Percentiles rank a stretch among this genome's conserved stretches.
phyloP scores from a whole-genome alignment of 176 grass and related monocot genomes.

The Ensete glaucum region DNA sequence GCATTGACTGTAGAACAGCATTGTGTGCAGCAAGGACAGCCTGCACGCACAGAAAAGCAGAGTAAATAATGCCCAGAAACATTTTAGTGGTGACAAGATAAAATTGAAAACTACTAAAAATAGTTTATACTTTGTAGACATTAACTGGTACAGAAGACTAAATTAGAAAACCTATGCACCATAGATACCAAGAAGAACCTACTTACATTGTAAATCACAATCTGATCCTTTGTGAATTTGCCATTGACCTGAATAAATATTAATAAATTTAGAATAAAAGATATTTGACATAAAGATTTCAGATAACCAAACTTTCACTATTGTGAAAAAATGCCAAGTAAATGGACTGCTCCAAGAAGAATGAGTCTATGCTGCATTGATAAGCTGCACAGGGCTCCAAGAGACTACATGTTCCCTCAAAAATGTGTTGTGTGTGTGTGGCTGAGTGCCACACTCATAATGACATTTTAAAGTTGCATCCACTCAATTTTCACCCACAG shows the following conservation, averaged over 20 bases:
- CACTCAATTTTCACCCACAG: background rate
- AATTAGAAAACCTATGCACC: background rate
- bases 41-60: constrained; percentile 23
- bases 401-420: background rate
- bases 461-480: background rate
- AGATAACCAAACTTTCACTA: background rate
- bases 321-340: background rate
- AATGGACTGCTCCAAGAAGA: too few relatives aligned
- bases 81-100: background rate
- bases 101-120: constrained; percentile 10
- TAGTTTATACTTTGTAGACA: constrained; percentile 3
- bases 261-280: constrained; percentile 11
- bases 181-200: background rate
- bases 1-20: constrained; percentile 68
- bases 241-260: constrained; percentile 72
- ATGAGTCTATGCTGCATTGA: background rate
- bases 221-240: constrained; percentile 68
- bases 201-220: constrained; percentile 84
- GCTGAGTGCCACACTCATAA: background rate
- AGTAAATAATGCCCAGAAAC: constrained; percentile 6
- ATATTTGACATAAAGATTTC: background rate
- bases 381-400: background rate
- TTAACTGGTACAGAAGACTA: background rate
- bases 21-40: constrained; percentile 90
- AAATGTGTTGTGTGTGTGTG: background rate